Conservation (phyloP, 805 yeast genomes). For the Metschnikowia picachoensis region DNA sequence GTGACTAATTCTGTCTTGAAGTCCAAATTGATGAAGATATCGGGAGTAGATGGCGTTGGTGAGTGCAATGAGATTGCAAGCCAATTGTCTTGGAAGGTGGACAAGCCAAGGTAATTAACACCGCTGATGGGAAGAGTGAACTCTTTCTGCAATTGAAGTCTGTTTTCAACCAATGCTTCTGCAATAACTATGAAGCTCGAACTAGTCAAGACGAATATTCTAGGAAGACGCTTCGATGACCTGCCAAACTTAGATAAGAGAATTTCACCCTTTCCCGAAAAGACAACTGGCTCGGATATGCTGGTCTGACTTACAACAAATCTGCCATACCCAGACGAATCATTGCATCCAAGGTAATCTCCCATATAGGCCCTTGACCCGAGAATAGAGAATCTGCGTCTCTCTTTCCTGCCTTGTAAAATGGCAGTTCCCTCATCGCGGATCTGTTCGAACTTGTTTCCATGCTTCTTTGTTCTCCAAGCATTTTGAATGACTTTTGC, state of each 20-base stretch:
- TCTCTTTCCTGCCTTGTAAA: constrained; percentile 73
- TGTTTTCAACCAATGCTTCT: constrained; percentile 62
- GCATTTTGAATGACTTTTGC: constrained; percentile 78
- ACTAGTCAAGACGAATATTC: constrained; percentile 68
- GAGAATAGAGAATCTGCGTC: constrained; percentile 80
- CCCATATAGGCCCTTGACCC: constrained; percentile 91
- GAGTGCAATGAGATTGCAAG: constrained; percentile 56
- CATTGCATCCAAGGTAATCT: constrained; percentile 88
- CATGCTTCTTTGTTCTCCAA: constrained; percentile 77
- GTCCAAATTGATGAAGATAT: constrained; percentile 70
- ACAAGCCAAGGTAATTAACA: constrained; percentile 62
- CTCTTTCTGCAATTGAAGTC: constrained; percentile 58
- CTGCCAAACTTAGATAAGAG: constrained; percentile 87
- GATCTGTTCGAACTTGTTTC: constrained; percentile 76
- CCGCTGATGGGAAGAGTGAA: constrained; percentile 54
- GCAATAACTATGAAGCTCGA: constrained; percentile 64
- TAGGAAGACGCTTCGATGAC: constrained; percentile 73
- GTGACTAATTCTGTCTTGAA: constrained; percentile 89
- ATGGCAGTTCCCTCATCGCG: constrained; percentile 79
- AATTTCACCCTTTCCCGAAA: constrained; percentile 79
- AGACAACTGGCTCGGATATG: constrained; percentile 64
- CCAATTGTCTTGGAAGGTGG: constrained; percentile 90
- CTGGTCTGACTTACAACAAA: constrained; percentile 68
- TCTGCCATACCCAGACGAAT: constrained; percentile 63
- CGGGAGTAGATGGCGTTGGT: constrained; percentile 58